Evolutionary conservation across 768 basidiomycete species (phyloP), one percentile per base, ranked within the genome.

Genomic region (Lanmaoa pseudosensibilis): DNA sequence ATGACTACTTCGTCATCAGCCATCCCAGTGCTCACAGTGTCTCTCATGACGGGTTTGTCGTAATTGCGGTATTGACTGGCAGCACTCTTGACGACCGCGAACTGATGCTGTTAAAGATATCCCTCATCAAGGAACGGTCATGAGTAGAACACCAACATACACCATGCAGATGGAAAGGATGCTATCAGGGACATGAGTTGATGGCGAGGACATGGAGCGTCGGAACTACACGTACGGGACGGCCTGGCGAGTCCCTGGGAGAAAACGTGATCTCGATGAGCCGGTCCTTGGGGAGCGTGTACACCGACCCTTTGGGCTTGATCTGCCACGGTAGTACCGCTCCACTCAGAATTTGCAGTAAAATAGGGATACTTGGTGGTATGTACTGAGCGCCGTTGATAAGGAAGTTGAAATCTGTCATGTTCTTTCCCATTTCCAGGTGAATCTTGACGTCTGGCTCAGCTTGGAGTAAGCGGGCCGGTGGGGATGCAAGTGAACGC

Each of bases 11-110:
- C 72, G 56, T 78, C 78, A 0, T 62, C 66, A 3, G 66, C 41
- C 36, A 34, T 30, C 18, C 62, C 75, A 0, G 61, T 62, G 56
- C 43, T 61, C 21, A 83, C 77, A 1, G 81, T 83, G 62, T 86
- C 84, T 43, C 83, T 72, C 49, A 71, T 71, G 57, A 80, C 78
- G 0, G 85, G 84, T 64, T 83, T 83, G 23, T 52, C 53, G 34
- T 67, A 79, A 57, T 80, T 80, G 57, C 71, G 74, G 0, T 50
- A 52, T 0, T 53, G 54, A 54, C 65, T 74, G 3, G 73, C 73
- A 7, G 76, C 77, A 50, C 73, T 78, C 23, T 74, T 67, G 41
- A 80, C 64, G 36, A 80, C 77, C 18, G 61, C 66, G 52, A 80
- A 80, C 1, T 67, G 57, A 52, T 80, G 78, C 75, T 79, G 39